Evolutionary conservation across 2,329 filamentous ascomycete species (phyloP).

Genomic region (Verticillium klebahnii): DNA sequence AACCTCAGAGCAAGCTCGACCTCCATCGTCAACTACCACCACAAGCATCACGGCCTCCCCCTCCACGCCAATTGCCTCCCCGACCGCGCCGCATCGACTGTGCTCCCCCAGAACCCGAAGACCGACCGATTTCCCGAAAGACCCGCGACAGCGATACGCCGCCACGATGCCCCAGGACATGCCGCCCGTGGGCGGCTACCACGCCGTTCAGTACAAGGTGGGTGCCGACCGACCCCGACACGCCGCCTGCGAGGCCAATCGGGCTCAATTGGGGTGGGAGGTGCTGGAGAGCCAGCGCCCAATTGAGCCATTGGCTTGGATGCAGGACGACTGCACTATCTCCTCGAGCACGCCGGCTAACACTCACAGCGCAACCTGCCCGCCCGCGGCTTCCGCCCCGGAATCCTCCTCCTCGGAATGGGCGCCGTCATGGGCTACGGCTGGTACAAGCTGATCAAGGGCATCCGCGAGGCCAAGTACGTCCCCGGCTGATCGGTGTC

Average conservation of each 20-base stretch:
- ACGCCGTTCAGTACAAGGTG: constrained; percentile 95
- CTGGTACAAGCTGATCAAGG: constrained; percentile 80
- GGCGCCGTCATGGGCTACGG: constrained; percentile 81
- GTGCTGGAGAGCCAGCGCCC: background rate
- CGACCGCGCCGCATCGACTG: background rate
- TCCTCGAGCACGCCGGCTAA: background rate
- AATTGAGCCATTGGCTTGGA: background rate
- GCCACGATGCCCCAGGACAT: constrained; percentile 90
- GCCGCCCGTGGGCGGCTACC: constrained; percentile 92
- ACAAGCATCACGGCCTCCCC: constrained; percentile 1
- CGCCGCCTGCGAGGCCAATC: background rate
- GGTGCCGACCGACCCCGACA: constrained; percentile 20
- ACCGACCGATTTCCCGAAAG: constrained; percentile 2
- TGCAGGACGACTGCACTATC: background rate
- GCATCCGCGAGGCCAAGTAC: constrained; percentile 88
- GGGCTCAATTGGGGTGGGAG: background rate
- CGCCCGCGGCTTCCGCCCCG: constrained; percentile 81
- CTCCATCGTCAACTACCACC: constrained; percentile 5
- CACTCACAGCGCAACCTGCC: constrained; percentile 79
- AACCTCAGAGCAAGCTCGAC: constrained; percentile 9
- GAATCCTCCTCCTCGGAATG: constrained; percentile 71
- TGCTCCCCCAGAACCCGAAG: background rate
- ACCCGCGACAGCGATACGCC: background rate
- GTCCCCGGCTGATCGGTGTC: constrained; percentile 24
- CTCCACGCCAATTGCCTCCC: constrained; percentile 1